These are phyloP conservation scores for Jaltomata sinuosa DNA, from an alignment of 257 asterid species.

Conservation along the genomic window DNA sequence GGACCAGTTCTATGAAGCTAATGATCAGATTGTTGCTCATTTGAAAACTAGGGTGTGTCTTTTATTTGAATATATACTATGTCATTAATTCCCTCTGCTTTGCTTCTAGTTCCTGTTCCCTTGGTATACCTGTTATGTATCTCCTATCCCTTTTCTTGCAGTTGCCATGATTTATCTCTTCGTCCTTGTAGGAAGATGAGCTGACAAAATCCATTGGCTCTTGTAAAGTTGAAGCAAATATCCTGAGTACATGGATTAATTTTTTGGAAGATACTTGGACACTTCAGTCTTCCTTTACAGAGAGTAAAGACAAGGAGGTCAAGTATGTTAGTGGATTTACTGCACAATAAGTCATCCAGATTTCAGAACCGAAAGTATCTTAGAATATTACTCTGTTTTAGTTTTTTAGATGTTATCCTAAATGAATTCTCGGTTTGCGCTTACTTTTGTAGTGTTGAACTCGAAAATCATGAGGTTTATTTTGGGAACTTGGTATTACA, in stretches of 20 bases:
- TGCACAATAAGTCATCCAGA: neutral
- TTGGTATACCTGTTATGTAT: neutral
- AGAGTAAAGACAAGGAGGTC: slow-evolving; percentile 58
- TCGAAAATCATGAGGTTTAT: slow-evolving; percentile 77
- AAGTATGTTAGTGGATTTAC: slow-evolving; percentile 32
- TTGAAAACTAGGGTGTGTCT: slow-evolving; percentile 66
- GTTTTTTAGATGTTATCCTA: slow-evolving; percentile 3
- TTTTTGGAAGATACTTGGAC: slow-evolving; percentile 96
- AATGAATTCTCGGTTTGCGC: slow-evolving; percentile 10
- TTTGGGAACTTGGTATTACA: slow-evolving; percentile 57
- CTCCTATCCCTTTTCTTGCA: neutral
- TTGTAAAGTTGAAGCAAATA: slow-evolving; percentile 61
- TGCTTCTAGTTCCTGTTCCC: neutral
- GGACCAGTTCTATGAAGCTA: slow-evolving; percentile 96
- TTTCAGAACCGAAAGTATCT: neutral
- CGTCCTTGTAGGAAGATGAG: slow-evolving; percentile 68
- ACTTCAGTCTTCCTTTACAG: slow-evolving; percentile 66
- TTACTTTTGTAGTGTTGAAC: slow-evolving; percentile 53
- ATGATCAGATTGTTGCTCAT: slow-evolving; percentile 89
- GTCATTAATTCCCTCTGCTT: neutral
- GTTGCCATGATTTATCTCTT: neutral
- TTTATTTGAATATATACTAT: neutral
- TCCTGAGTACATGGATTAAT: slow-evolving; percentile 75
- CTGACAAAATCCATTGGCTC: slow-evolving; percentile 56
- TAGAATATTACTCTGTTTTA: slow-evolving; percentile 2